Conservation (phyloP, 202 grass and related monocot species). For the Zizania palustris region DNA sequence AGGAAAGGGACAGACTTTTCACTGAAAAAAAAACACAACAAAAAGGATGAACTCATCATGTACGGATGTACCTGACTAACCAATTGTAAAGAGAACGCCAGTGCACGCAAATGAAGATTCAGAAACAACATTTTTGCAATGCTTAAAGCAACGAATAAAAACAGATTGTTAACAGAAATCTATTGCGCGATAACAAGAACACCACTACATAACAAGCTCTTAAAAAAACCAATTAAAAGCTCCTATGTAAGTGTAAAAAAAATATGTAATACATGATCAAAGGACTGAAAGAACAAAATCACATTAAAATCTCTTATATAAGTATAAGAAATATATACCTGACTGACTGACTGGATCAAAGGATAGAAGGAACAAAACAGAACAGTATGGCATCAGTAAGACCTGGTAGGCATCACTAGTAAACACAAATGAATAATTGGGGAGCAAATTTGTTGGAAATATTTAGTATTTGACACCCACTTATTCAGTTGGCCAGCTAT, state of each 20-base stretch:
- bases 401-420: not conserved
- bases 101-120: conserved; percentile 6
- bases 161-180: not conserved
- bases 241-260: not conserved
- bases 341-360: conserved; percentile 17
- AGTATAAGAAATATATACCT: not conserved
- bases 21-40: conserved; percentile 22
- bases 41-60: conserved; percentile 17
- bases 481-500: conserved; percentile 13
- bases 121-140: conserved; percentile 1
- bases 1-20: not conserved
- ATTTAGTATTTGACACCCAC: conserved; percentile 44
- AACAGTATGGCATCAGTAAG: conserved; percentile 3
- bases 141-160: not conserved
- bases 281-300: not conserved
- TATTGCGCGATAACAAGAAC: not conserved
- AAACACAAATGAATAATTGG: conserved; percentile 11
- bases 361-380: not conserved
- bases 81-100: not conserved
- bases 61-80: conserved; percentile 1
- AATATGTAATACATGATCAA: not conserved
- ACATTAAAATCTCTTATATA: not conserved
- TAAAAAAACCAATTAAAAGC: not conserved
- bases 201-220: not conserved
- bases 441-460: conserved; percentile 13